Evolutionary conservation across 805 yeast species (phyloP).

Genomic region (Naumovozyma dairenensis): DNA sequence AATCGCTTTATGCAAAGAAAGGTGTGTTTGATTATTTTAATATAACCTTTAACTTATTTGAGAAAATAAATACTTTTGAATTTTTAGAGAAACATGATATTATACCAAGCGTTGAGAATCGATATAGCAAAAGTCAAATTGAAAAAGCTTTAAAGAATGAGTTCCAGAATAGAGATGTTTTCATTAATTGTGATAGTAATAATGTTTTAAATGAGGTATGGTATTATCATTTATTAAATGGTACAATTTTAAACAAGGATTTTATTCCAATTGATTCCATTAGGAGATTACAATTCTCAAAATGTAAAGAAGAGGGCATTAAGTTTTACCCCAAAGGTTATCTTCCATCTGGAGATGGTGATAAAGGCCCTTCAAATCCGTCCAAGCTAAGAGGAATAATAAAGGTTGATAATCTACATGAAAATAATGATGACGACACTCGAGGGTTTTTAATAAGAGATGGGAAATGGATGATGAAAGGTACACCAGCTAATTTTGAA

Average conservation of each 20-base stretch:
- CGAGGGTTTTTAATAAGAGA: conserved; percentile 58
- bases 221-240: conserved; percentile 70
- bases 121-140: conserved; percentile 50
- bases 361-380: conserved; percentile 2
- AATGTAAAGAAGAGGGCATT: conserved; percentile 65
- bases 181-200: conserved; percentile 47
- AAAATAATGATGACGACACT: conserved; percentile 24
- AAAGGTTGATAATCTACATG: not conserved
- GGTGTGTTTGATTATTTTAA: conserved; percentile 62
- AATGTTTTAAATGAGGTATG: conserved; percentile 43
- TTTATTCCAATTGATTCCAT: conserved; percentile 56
- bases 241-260: conserved; percentile 57
- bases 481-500: conserved; percentile 76
- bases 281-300: conserved; percentile 31
- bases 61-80: conserved; percentile 53
- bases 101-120: conserved; percentile 46
- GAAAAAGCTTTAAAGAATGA: conserved; percentile 40
- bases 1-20: conserved; percentile 14
- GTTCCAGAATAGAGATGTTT: conserved; percentile 45
- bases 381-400: conserved; percentile 6
- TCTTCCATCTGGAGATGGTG: conserved; percentile 20
- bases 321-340: conserved; percentile 60
- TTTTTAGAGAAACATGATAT: conserved; percentile 64
- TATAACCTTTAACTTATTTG: conserved; percentile 47
- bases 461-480: conserved; percentile 74